Conservation (phyloP, 2,329 filamentous ascomycete species). For the Coniochaeta sp. region DNA sequence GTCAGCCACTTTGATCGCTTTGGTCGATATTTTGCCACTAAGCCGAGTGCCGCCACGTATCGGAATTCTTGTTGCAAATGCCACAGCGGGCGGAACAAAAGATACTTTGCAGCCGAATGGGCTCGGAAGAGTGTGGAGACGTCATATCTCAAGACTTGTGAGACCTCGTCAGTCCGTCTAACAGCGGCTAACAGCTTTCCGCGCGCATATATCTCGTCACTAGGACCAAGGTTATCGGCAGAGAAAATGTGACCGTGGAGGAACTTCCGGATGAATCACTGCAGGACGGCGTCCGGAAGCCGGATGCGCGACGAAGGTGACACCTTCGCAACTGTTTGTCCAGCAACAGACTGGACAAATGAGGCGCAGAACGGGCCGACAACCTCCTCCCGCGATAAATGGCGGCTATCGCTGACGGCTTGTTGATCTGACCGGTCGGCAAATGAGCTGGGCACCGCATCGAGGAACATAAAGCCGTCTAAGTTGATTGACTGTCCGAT, state of each 20-base stretch:
- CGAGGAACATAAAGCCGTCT: conserved; percentile 14
- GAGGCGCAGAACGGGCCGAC: conserved; percentile 12
- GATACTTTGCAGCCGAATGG: conserved; percentile 24
- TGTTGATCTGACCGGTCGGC: conserved; percentile 4
- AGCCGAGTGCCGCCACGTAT: conserved; percentile 32
- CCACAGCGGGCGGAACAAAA: conserved; percentile 29
- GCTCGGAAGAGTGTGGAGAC: conserved; percentile 19
- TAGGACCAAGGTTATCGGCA: conserved; percentile 13
- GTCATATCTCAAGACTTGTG: conserved; percentile 12
- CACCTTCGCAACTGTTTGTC: background rate
- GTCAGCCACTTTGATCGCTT: conserved; percentile 26
- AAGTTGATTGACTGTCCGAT: conserved; percentile 12
- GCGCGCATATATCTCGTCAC: conserved; percentile 12
- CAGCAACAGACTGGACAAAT: conserved; percentile 9
- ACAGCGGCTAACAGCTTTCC: conserved; percentile 8
- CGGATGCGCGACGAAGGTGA: conserved; percentile 9
- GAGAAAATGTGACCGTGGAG: conserved; percentile 13
- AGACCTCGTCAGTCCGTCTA: background rate
- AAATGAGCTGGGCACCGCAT: conserved; percentile 12
- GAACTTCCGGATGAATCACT: conserved; percentile 13
- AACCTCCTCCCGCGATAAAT: background rate
- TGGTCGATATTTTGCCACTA: conserved; percentile 24
- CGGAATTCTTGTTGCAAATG: conserved; percentile 25
- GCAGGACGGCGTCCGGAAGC: conserved; percentile 10
- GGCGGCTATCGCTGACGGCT: background rate